Evolutionary conservation across 805 yeast genomes (phyloP).

Genomic region (Clavispora vitiphila): DNA sequence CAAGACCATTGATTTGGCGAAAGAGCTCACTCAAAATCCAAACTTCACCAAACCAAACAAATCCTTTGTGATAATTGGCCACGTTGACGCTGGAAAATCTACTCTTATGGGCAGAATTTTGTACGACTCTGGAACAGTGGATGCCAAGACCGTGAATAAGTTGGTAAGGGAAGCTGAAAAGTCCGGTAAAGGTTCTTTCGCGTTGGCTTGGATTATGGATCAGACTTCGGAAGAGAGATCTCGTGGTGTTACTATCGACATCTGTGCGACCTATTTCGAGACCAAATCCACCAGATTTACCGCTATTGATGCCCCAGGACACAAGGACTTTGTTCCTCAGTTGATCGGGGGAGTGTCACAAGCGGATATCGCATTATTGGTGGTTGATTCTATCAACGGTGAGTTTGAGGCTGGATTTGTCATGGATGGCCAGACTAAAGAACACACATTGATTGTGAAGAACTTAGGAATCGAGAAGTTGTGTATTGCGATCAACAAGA

Average conservation of each 20-base stretch:
- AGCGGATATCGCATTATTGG: constrained; percentile 70
- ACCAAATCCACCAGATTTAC: constrained; percentile 53
- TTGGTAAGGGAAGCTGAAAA: constrained; percentile 59
- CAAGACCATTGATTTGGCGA: constrained; percentile 37
- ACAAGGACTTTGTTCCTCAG: constrained; percentile 75
- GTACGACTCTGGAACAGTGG: constrained; percentile 63
- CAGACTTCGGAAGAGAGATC: constrained; percentile 71
- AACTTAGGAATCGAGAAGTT: constrained; percentile 60
- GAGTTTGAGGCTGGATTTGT: constrained; percentile 70
- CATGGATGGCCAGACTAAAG: constrained; percentile 71
- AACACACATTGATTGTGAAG: constrained; percentile 66
- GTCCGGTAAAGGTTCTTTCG: constrained; percentile 73
- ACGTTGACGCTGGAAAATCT: constrained; percentile 82
- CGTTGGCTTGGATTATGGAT: constrained; percentile 83
- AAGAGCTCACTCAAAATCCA: constrained; percentile 31
- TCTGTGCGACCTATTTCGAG: constrained; percentile 63
- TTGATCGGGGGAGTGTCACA: constrained; percentile 81
- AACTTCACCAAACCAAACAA: constrained; percentile 46
- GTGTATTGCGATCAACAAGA: constrained; percentile 63
- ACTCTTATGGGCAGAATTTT: constrained; percentile 72
- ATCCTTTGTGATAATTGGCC: constrained; percentile 80
- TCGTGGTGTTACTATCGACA: constrained; percentile 77
- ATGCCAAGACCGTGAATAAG: constrained; percentile 58
- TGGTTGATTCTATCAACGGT: constrained; percentile 59
- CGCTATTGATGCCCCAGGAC: constrained; percentile 84